These are phyloP conservation scores for Vicia sativa DNA, from an alignment of 306 rosid species.

Conservation along the genomic window DNA sequence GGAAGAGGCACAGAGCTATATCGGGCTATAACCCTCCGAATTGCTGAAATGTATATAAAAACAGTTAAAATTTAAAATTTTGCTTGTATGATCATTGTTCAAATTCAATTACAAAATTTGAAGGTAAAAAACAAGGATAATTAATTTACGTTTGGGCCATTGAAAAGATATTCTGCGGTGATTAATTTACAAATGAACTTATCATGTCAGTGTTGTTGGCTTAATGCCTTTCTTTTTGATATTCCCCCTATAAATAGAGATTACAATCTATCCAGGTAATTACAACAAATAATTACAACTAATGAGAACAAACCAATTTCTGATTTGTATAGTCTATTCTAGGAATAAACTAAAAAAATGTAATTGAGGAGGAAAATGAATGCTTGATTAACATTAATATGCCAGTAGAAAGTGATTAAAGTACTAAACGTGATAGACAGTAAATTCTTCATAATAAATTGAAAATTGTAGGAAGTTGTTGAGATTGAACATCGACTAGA, in stretches of 20 bases:
- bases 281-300: too few species aligned
- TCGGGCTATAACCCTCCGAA: constrained; percentile 68
- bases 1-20: constrained; percentile 63
- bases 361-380: too few species aligned
- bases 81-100: constrained; percentile 14
- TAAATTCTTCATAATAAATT: constrained; percentile 13
- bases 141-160: not conserved
- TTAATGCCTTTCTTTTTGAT: too few species aligned
- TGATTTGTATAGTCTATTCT: too few species aligned
- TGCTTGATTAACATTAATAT: not conserved
- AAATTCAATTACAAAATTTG: constrained; percentile 16
- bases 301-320: too few species aligned
- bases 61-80: constrained; percentile 36
- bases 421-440: constrained; percentile 2
- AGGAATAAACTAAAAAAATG: too few species aligned
- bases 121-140: not conserved
- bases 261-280: too few species aligned
- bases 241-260: too few species aligned
- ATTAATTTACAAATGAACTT: constrained; percentile 6
- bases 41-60: constrained; percentile 59
- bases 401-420: constrained; percentile 3
- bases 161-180: constrained; percentile 14
- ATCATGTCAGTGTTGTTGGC: not conserved
- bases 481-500: not conserved
- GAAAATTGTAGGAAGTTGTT: constrained; percentile 5